These are phyloP conservation scores for Ramichloridium luteum DNA, from an alignment of 2,329 filamentous ascomycete genomes.

Conservation along the genomic window DNA sequence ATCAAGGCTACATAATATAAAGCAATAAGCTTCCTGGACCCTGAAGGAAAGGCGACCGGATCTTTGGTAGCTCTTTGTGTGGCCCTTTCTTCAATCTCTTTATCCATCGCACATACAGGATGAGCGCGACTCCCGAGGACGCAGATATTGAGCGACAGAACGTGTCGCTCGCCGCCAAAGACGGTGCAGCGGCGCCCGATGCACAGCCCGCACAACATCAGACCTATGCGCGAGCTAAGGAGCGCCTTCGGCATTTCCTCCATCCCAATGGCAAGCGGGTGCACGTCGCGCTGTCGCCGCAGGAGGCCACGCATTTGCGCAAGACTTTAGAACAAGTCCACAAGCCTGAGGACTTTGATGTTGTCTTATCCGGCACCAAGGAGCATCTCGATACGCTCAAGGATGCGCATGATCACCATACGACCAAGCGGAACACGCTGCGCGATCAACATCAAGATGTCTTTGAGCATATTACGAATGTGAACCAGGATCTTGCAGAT, in stretches of 20 bases:
- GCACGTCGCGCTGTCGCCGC: constrained; percentile 44
- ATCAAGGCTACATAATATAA: too few species aligned
- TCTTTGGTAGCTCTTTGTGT: too few species aligned
- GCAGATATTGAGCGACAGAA: too few species aligned
- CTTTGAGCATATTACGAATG: constrained; percentile 45
- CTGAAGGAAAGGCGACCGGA: too few species aligned
- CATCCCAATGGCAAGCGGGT: constrained; percentile 45
- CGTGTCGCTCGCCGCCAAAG: too few species aligned
- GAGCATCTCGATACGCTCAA: constrained; percentile 40
- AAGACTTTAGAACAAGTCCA: constrained; percentile 30
- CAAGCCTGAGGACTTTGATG: constrained; percentile 36
- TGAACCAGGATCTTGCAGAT: constrained; percentile 41
- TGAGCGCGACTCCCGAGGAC: too few species aligned
- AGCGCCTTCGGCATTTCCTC: constrained; percentile 40
- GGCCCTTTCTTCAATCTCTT: too few species aligned
- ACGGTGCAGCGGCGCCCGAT: too few species aligned
- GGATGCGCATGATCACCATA: constrained; percentile 42
- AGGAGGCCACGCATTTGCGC: constrained; percentile 40
- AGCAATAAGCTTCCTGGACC: too few species aligned
- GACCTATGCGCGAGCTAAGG: constrained; percentile 17
- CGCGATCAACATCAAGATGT: constrained; percentile 38
- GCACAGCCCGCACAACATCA: too few species aligned
- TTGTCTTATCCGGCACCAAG: constrained; percentile 47
- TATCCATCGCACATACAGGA: too few species aligned
- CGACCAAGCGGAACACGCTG: constrained; percentile 35